Evolutionary conservation across 1,284 basidiomycete species (phyloP), one percentile per base, ranked within the genome.

Genomic region (Trichosporon faecale): DNA sequence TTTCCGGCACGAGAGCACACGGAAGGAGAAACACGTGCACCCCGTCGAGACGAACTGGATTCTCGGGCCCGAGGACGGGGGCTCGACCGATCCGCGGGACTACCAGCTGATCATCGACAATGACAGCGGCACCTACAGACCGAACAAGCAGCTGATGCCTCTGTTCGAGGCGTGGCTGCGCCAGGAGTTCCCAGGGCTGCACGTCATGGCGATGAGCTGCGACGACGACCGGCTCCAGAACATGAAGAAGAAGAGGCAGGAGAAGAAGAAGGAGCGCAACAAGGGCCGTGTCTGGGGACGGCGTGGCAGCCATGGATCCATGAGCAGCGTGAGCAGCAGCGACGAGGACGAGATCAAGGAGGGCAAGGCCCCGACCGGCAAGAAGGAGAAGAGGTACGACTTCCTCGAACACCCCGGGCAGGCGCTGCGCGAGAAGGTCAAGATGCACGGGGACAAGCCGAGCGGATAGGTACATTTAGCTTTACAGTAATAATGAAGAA

Each of bases 131-230:
- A 87, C 86, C 6, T 87, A 87, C 76, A 82, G 85, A n/a, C 86
- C 86, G 1, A 77, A 82, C 65, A 80, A 77, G 44, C 79, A 84
- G 29, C 78, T 86, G 25, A 76, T 86, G 12, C 85, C 86, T 7
- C 68, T 80, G 0, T 76, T 87, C 29, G 76, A 82, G 55, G 73
- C 78, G 57, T 86, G 79, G 40, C 78, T 87, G 35, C 72, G 90
- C 81, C 85, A 86, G 75, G 92, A 93, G 78, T 91, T 93, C 77
- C 85, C 87, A 16, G 89, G 89, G 3, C 85, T 92, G 69, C 82
- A 78, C 46, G 85, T 93, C 33, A 78, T 86, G 66, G 88, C 87
- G 31, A 84, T 88, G 76, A 85, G 87, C 71, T 85, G 86, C 66
- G 86, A 87, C 69, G 90, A 92, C 74, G 86, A 88, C 37, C 85